Evolutionary conservation across 176 grass and related monocot species (phyloP).

Genomic region (Ensete glaucum): DNA sequence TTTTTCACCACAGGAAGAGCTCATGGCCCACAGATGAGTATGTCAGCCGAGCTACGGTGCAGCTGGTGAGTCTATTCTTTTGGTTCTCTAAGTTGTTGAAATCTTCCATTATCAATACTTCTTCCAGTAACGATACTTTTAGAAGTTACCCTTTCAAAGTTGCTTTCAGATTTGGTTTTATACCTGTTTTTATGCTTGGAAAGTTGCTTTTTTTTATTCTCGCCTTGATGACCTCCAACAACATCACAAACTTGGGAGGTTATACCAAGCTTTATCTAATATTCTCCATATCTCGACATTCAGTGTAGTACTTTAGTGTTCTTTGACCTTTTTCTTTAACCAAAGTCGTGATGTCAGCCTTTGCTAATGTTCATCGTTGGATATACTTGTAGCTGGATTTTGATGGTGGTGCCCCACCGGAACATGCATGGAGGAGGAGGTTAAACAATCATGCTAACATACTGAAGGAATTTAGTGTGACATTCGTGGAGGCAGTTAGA

Average conservation of each 20-base stretch:
- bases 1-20: slow-evolving; percentile 52
- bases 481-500: slow-evolving; percentile 75
- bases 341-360: not conserved
- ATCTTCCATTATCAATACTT: not conserved
- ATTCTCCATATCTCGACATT: not conserved
- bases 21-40: slow-evolving; percentile 83
- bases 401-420: slow-evolving; percentile 75
- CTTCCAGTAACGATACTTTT: not conserved
- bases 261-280: not conserved
- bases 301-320: not conserved
- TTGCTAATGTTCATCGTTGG: not conserved
- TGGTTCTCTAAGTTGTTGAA: not conserved
- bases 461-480: slow-evolving; percentile 88
- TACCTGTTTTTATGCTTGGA: too few species aligned
- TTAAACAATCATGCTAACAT: slow-evolving; percentile 85
- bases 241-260: not conserved
- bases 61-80: slow-evolving; percentile 43
- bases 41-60: slow-evolving; percentile 56
- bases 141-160: not conserved
- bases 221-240: too few species aligned
- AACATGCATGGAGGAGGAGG: slow-evolving; percentile 84
- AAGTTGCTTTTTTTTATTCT: too few species aligned
- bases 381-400: slow-evolving; percentile 61
- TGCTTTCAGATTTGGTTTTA: too few species aligned
- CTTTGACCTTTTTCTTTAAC: not conserved